Conservation (phyloP, 2,329 filamentous ascomycete species). For the Sphaerulina vaccinii region DNA sequence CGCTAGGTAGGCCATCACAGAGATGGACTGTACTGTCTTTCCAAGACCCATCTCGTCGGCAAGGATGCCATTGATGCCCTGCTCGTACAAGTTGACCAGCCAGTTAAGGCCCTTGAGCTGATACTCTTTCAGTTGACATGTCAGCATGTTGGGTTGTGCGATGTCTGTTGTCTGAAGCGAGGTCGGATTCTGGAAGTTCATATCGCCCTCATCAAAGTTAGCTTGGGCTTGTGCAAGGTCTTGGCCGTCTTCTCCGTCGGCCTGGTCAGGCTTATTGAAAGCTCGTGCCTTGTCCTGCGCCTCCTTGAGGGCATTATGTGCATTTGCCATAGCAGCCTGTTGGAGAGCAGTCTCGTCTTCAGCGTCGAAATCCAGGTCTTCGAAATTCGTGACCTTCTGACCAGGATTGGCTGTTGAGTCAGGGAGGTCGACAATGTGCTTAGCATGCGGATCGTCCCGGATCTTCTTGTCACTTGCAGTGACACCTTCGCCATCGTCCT, state of each 20-base stretch:
- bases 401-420: constrained; percentile 52
- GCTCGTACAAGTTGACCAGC: constrained; percentile 98
- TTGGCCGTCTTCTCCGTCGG: constrained; percentile 54
- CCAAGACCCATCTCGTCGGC: constrained; percentile 99
- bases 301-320: constrained; percentile 91
- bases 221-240: constrained; percentile 32
- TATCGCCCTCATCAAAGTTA: constrained; percentile 86
- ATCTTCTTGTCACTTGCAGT: constrained; percentile 55
- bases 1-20: constrained; percentile 97
- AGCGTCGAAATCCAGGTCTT: constrained; percentile 91
- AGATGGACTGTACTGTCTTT: constrained; percentile 98
- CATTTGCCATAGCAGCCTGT: constrained; percentile 88
- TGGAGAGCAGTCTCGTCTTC: constrained; percentile 82
- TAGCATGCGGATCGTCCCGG: constrained; percentile 39
- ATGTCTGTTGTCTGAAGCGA: constrained; percentile 93
- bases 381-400: constrained; percentile 84
- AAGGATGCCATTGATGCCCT: constrained; percentile 98
- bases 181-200: constrained; percentile 99
- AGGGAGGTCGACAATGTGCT: constrained; percentile 49
- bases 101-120: constrained; percentile 99
- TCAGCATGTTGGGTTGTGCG: constrained; percentile 88
- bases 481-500: constrained; percentile 76
- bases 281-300: constrained; percentile 88
- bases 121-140: constrained; percentile 94
- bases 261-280: constrained; percentile 69